Evolutionary conservation across 2,329 filamentous ascomycete genomes (phyloP), one percentile per base, ranked within the genome.

Genomic region (Berkeleyomyces rouxiae): DNA sequence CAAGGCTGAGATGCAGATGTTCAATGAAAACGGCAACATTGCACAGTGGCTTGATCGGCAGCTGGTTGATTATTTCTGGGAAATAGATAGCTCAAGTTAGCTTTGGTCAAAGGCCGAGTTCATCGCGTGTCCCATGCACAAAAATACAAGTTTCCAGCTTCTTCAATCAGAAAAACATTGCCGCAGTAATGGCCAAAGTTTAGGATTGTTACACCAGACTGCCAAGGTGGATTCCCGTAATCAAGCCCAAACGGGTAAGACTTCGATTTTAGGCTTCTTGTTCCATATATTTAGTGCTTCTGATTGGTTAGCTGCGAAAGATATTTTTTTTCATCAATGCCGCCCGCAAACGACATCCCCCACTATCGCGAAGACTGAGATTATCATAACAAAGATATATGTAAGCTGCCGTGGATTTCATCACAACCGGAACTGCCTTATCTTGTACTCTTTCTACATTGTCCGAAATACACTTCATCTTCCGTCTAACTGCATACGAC

Each of bases 1-100:
- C 58, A 93, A 92, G 69, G 86, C 85, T 0, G 88, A 93, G 69
- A 88, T 92, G 59, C 87, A 93, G 68, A 79, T 83, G 16, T 72
- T 88, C 5, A 84, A 87, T 62, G 75, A 80, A 3, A 73, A 72
- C 7, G 80, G 81, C 0, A 73, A 79, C 58, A 67, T 83, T 4
- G 71, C 73, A 0, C 42, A 66, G 0, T 84, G 81, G 80, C 70
- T 84, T 3, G 75, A 83, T 58, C 61, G 66, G 1, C 72, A 74
- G 59, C 33, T 55, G 7, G 33, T 55, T 7, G 31, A 55, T n/a
- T 39, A 55, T 16, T 55, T 55, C 10, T 31, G 33, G 37, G 11
- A 39, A 37, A 11, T 31, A 11, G 7, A 3, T 3, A 55, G n/a
- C 51, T 55, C 7, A 31, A 16, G 10, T n/a, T n/a, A 13, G 23